Base-by-base conservation (phyloP, 75 land plant species). In the Sequoiadendron giganteum region DNA sequence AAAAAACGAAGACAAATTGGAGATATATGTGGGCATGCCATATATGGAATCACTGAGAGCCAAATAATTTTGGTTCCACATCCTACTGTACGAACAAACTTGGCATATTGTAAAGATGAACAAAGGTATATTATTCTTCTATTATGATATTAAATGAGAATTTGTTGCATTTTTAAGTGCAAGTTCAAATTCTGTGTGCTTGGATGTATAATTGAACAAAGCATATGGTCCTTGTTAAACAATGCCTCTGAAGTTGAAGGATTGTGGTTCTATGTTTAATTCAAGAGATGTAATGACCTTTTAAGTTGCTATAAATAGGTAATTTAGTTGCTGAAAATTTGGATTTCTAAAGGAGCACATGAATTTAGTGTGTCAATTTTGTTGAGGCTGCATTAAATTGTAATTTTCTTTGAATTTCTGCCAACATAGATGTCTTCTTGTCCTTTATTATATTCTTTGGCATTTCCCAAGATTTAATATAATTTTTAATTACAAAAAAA, bases 1-100 rank as follows among this genome's bases (percentile, higher is more conserved):
- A 95, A 96, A 19, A 90, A 94, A 90, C 94, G 97, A 77, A 88
- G 90, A 85, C 89, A 89, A 76, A 92, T 96, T 90, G 97, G 97
- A 49, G 90, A 54, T 40, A 95, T 96, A 19, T 93, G 93, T 91
- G 97, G 97, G n/a, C 97, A 96, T 85, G 83, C 78, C 2, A 86
- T 96, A 1, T 96, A 92, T 88, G 92, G 90, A 18, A 82, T 94
- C 49, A 88, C 91, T 79, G 91, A 94, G 86, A 95, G 90, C 85
- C 91, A 86, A 81, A 86, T 96, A 90, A 89, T 96, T 76, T 86
- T 90, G n/a, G 88, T 96, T 88, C 92, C 95, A 86, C 92, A 94
- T 92, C 81, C 97, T 48, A 11, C 90, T 86, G 88, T 88, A 21
- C 86, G 39, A 28, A 86, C 91, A 32, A 90, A 83, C 87, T 70